These are phyloP conservation scores for Monosporascus sp. DNA, from an alignment of 2,329 filamentous ascomycete species.

Conservation along the genomic window DNA sequence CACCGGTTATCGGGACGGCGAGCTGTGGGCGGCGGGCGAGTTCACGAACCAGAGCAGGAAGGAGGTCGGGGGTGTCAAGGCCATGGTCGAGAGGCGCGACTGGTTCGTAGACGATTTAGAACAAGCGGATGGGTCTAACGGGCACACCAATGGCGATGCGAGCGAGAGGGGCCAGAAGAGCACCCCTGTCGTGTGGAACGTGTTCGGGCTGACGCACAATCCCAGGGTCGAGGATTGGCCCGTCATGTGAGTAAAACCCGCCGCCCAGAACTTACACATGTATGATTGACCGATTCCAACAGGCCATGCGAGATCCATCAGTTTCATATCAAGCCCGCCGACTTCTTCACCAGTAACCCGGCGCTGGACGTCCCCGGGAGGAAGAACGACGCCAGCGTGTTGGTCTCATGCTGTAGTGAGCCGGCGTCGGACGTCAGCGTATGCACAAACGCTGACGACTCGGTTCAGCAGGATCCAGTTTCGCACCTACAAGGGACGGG, in stretches of 20 bases:
- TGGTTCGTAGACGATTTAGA: slow-evolving; percentile 34
- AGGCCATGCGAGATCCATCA: slow-evolving; percentile 46
- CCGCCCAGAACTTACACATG: background rate
- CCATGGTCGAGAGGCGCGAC: slow-evolving; percentile 42
- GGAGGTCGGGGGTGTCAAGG: slow-evolving; percentile 38
- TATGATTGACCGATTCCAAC: slow-evolving; percentile 1
- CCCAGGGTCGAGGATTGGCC: slow-evolving; percentile 46
- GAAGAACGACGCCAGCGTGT: slow-evolving; percentile 35
- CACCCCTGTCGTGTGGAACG: slow-evolving; percentile 48
- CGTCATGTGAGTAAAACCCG: slow-evolving; percentile 38
- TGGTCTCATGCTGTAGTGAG: slow-evolving; percentile 28
- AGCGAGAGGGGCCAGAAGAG: slow-evolving; percentile 34
- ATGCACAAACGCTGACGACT: slow-evolving; percentile 3
- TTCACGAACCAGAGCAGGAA: slow-evolving; percentile 45
- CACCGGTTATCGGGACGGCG: slow-evolving; percentile 43
- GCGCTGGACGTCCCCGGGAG: slow-evolving; percentile 39
- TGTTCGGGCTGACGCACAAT: slow-evolving; percentile 45
- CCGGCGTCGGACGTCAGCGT: slow-evolving; percentile 4
- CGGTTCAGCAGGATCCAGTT: slow-evolving; percentile 25
- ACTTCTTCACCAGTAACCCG: slow-evolving; percentile 43
- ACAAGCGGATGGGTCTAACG: slow-evolving; percentile 6
- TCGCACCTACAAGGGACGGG: slow-evolving; percentile 29
- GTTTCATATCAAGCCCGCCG: slow-evolving; percentile 38
- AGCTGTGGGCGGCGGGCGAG: slow-evolving; percentile 46
- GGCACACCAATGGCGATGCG: slow-evolving; percentile 2